These are phyloP conservation scores for Stentor roeselii DNA, from an alignment of 73 alveolate genomes.

Conservation along the genomic window DNA sequence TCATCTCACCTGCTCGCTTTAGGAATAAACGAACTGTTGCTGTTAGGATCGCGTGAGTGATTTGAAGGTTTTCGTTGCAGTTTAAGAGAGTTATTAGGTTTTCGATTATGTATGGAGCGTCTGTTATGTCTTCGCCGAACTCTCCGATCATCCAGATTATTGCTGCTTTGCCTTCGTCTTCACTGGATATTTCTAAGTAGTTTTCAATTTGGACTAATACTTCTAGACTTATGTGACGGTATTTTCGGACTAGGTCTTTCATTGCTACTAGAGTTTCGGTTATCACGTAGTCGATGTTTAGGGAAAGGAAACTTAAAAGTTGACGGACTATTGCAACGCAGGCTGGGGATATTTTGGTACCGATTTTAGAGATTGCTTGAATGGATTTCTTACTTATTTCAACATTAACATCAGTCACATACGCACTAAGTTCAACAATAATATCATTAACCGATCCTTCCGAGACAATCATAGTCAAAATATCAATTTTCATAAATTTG, in stretches of 20 bases:
- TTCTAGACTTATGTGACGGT: conserved; percentile 79
- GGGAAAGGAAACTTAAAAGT: conserved; percentile 65
- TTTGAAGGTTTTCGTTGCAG: conserved; percentile 33
- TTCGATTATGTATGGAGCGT: conserved; percentile 68
- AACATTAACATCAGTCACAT: conserved; percentile 86
- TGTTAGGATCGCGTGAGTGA: conserved; percentile 44
- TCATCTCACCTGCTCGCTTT: conserved; percentile 68
- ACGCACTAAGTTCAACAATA: conserved; percentile 77
- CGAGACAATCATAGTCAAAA: conserved; percentile 53
- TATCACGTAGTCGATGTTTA: conserved; percentile 86
- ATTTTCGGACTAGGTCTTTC: conserved; percentile 96
- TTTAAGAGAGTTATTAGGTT: conserved; percentile 59
- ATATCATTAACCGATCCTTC: conserved; percentile 68
- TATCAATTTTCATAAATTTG: conserved; percentile 88
- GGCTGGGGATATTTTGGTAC: conserved; percentile 59
- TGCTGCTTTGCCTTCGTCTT: conserved; percentile 88
- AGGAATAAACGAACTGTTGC: conserved; percentile 50
- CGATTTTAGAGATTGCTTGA: conserved; percentile 70
- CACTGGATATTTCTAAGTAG: conserved; percentile 91
- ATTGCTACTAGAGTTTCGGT: conserved; percentile 97
- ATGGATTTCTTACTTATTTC: conserved; percentile 80
- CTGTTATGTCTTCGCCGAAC: conserved; percentile 74
- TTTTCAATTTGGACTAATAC: conserved; percentile 84
- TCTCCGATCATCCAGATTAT: conserved; percentile 73
- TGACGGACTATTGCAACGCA: conserved; percentile 61